phyloP scores from a whole-genome alignment of 2,329 filamentous ascomycete genomes.

The Hymenoscyphus fraxineus region DNA sequence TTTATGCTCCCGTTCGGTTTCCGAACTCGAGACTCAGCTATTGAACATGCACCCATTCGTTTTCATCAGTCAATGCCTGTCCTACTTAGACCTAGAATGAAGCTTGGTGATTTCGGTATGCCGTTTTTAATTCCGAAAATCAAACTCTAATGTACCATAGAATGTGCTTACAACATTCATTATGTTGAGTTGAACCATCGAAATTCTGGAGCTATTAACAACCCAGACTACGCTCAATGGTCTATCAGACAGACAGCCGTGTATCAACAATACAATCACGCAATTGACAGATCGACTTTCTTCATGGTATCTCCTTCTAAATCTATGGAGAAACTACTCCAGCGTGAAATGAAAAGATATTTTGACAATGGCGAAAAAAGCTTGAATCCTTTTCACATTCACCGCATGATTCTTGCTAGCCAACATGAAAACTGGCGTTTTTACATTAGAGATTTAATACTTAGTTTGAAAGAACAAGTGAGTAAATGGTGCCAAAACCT shows the following conservation, averaged over 20 bases:
- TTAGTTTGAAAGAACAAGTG: constrained; percentile 7
- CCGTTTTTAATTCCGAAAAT: background rate
- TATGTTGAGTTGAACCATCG: constrained; percentile 18
- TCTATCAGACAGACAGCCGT: constrained; percentile 19
- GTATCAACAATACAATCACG: constrained; percentile 18
- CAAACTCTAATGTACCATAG: constrained; percentile 10
- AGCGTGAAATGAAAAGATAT: background rate
- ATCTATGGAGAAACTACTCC: too few species aligned
- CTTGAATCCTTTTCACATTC: constrained; percentile 18
- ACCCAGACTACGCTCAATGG: constrained; percentile 21
- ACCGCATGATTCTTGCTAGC: constrained; percentile 16
- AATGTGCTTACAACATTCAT: constrained; percentile 21
- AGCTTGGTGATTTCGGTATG: constrained; percentile 16
- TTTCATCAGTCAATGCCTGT: constrained; percentile 11
- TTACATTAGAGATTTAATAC: constrained; percentile 16
- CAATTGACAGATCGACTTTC: constrained; percentile 9
- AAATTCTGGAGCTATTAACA: background rate
- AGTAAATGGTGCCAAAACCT: background rate
- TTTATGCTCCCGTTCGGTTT: constrained; percentile 21
- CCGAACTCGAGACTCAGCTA: constrained; percentile 17
- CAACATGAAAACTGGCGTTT: constrained; percentile 19
- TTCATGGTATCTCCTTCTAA: constrained; percentile 15
- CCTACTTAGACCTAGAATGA: background rate
- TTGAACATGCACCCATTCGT: constrained; percentile 14
- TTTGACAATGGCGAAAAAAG: background rate